phyloP scores from a whole-genome alignment of 2,329 filamentous ascomycete genomes.

The Cercospora berteroae region DNA sequence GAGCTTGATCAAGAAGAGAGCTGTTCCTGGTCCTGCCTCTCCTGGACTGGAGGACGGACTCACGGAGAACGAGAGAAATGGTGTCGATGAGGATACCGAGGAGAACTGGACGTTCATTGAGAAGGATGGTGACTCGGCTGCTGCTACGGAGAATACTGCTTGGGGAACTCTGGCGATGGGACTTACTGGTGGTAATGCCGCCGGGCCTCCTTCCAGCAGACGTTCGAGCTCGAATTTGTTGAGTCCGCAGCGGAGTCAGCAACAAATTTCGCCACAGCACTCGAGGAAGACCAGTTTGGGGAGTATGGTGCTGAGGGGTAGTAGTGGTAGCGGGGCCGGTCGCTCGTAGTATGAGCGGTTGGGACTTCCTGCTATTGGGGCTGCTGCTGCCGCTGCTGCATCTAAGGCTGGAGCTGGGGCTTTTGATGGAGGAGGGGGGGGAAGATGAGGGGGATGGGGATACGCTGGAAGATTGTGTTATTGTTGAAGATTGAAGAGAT shows the following conservation, averaged over 20 bases:
- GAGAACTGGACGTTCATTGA: conserved; percentile 81
- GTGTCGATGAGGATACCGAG: conserved; percentile 31
- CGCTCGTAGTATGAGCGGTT: conserved; percentile 15
- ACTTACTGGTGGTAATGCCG: neutral
- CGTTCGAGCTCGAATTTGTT: conserved; percentile 1
- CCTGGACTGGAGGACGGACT: conserved; percentile 24
- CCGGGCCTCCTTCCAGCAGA: neutral
- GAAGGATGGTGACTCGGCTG: conserved; percentile 50
- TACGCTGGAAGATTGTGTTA: neutral
- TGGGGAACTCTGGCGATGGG: conserved; percentile 6
- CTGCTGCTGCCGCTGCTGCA: neutral
- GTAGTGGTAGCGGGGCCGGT: neutral
- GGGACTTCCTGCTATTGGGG: neutral
- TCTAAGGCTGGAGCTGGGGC: neutral
- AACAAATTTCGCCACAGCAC: neutral
- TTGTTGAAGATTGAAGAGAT: neutral
- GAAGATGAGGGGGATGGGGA: neutral
- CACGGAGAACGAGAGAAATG: conserved; percentile 20
- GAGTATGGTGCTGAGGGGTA: conserved; percentile 7
- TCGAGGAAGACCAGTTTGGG: conserved; percentile 8
- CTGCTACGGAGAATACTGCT: neutral
- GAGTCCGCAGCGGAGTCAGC: neutral
- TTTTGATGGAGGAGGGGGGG: neutral
- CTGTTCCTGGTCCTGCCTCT: conserved; percentile 6
- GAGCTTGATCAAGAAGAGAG: conserved; percentile 64